A percentile compares a stretch with the other conserved stretches of the same genome.
These are phyloP conservation scores for Sphagnum magellanicum DNA, from an alignment of 228 moss, liverwort and hornwort genomes.

Conservation along the genomic window DNA sequence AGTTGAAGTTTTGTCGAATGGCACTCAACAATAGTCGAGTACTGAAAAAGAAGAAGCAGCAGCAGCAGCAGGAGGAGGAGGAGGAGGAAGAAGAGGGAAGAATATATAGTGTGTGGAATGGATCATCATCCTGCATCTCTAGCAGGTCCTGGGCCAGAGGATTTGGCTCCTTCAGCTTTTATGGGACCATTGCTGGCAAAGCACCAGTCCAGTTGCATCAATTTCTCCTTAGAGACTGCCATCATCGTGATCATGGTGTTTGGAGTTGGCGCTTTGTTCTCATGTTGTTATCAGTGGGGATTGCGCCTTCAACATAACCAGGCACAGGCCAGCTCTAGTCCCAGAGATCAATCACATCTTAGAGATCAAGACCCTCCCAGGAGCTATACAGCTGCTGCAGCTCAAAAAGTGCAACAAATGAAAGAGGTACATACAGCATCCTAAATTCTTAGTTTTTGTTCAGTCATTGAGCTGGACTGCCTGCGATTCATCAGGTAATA, in stretches of 20 bases:
- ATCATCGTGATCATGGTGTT: neutral
- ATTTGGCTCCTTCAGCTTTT: no score
- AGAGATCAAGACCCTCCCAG: neutral
- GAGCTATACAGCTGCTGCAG: neutral
- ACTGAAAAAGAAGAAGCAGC: no score
- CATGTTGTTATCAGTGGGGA: slow-evolving; percentile 1
- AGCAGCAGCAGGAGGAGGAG: no score
- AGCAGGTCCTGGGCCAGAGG: no score
- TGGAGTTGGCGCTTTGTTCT: neutral
- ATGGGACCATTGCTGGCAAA: no score
- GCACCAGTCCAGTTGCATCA: neutral
- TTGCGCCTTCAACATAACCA: neutral
- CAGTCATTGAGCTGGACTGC: no score
- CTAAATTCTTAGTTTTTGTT: neutral
- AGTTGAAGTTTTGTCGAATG: no score
- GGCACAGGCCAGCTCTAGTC: neutral
- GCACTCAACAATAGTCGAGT: no score
- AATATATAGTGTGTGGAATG: no score
- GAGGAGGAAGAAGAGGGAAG: no score
- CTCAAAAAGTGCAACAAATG: neutral
- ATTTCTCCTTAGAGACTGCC: neutral
- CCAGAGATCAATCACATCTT: neutral
- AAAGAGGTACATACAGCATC: neutral
- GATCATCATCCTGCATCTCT: no score
- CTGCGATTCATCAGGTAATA: no score